Conservation (phyloP, 805 yeast species). For the Ogataea thermomethanolica region DNA sequence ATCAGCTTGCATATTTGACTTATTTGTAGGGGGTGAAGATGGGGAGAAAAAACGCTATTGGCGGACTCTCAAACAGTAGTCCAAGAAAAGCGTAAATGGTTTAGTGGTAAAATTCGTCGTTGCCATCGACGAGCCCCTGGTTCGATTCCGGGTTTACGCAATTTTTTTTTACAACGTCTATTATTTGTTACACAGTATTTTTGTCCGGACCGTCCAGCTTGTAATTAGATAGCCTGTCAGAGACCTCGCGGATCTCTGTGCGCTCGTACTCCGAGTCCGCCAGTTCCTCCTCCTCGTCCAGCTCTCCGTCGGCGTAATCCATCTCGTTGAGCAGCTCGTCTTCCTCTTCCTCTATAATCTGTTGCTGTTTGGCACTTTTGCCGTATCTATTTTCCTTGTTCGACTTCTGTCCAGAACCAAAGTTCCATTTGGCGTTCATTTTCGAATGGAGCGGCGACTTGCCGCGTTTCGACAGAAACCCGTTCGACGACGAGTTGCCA, state of each 20-base stretch:
- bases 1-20: too few relatives aligned
- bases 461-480: conserved; percentile 26
- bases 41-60: too few relatives aligned
- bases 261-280: conserved; percentile 10
- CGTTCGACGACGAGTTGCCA: conserved; percentile 11
- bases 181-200: not conserved
- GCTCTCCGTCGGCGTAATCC: conserved; percentile 15
- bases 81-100: conserved; percentile 21
- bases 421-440: conserved; percentile 30
- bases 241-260: conserved; percentile 7
- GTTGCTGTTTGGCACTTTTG: conserved; percentile 19
- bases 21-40: too few relatives aligned
- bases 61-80: not conserved
- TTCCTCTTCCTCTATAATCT: conserved; percentile 27
- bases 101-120: conserved; percentile 30
- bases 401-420: conserved; percentile 10
- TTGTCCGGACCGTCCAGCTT: conserved; percentile 2
- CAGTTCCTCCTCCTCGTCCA: conserved; percentile 15
- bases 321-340: conserved; percentile 12
- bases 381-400: conserved; percentile 10
- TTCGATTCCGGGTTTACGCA: conserved; percentile 31
- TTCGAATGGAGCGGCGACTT: conserved; percentile 32
- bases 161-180: conserved; percentile 4
- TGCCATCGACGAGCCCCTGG: conserved; percentile 32
- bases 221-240: conserved; percentile 10